Base-by-base conservation (phyloP, 148 eudicot species). In the Fagopyrum tataricum region DNA sequence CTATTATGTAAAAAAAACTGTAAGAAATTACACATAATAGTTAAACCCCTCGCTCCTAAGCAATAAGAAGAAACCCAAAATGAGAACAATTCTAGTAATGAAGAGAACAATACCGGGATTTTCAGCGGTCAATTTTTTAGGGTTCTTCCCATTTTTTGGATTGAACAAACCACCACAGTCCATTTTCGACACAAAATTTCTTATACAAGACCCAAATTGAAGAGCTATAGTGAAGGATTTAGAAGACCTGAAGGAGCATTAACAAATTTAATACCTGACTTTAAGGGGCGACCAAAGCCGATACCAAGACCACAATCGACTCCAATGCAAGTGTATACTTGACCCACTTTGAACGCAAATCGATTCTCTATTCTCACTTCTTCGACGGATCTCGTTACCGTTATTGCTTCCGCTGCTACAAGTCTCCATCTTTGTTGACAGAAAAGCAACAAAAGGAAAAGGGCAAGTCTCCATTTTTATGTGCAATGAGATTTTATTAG, bases 281-380 rank as follows among this genome's bases (percentile, higher is more conserved):
- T 88, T 26, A 91, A 62, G 81, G 97, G 96, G 72, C 84, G 83
- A 37, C 96, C 98, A 78, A 85, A 87, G 11, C 10, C 97, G 83
- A 95, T 90, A 74, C 98, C 96, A 79, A 92, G 76, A 73, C 98
- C 96, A 75, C 96, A 92, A 67, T 93, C 93, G 56, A 92, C 78
- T 71, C 96, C 98, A 87, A 92, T 84, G 53, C 93, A 91, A 26
- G 90, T 87, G 46, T 85, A 92, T 9, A 90, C 91, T 79, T 90
- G 93, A 75, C 85, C 87, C 75, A 90, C 89, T 75, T 92, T 92
- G 56, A 90, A 75, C 75, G 88, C 78, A 82, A 90, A 90, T 41
- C 93, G 98, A 74, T 88, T 88, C 82, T 88, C 90, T 20, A 92
- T 49, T 74, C 62, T 80, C 75, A 78, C 55, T 6, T 9, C 23